phyloP scores from a whole-genome alignment of 768 basidiomycete genomes.

The Suillus subaureus region DNA sequence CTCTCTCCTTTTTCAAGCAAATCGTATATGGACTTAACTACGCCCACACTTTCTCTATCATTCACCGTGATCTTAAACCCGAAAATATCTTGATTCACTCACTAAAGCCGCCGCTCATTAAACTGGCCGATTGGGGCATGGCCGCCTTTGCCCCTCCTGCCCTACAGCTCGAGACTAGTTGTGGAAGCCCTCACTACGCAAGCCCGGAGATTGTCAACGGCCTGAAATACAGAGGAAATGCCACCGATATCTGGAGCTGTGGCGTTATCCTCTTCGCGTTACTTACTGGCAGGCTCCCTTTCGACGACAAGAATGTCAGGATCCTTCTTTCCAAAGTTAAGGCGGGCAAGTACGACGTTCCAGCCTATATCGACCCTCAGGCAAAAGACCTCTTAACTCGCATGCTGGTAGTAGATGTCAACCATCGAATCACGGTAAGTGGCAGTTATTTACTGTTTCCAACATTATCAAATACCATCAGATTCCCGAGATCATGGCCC shows the following conservation, averaged over 20 bases:
- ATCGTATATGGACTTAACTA: conserved; percentile 95
- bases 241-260: conserved; percentile 96
- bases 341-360: conserved; percentile 82
- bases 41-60: conserved; percentile 96
- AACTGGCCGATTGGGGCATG: conserved; percentile 99
- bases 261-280: conserved; percentile 93
- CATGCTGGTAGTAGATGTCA: conserved; percentile 89
- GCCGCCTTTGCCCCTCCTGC: conserved; percentile 90
- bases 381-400: conserved; percentile 82
- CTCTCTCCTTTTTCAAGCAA: conserved; percentile 92
- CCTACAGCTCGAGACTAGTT: conserved; percentile 88
- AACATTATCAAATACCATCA: conserved; percentile 31
- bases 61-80: conserved; percentile 97
- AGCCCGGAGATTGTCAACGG: conserved; percentile 96
- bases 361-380: conserved; percentile 75
- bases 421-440: conserved; percentile 76
- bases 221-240: conserved; percentile 82
- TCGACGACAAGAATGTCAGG: conserved; percentile 87
- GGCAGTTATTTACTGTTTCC: conserved; percentile 4
- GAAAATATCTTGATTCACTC: conserved; percentile 95
- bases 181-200: conserved; percentile 96
- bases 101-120: conserved; percentile 78
- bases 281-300: conserved; percentile 87
- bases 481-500: conserved; percentile 84
- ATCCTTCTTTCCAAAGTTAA: conserved; percentile 85